Percentiles rank a stretch among this genome's conserved stretches.
These are phyloP conservation scores for Colletotrichum cordylinicola DNA, from an alignment of 2,329 filamentous ascomycete species.

Conservation along the genomic window DNA sequence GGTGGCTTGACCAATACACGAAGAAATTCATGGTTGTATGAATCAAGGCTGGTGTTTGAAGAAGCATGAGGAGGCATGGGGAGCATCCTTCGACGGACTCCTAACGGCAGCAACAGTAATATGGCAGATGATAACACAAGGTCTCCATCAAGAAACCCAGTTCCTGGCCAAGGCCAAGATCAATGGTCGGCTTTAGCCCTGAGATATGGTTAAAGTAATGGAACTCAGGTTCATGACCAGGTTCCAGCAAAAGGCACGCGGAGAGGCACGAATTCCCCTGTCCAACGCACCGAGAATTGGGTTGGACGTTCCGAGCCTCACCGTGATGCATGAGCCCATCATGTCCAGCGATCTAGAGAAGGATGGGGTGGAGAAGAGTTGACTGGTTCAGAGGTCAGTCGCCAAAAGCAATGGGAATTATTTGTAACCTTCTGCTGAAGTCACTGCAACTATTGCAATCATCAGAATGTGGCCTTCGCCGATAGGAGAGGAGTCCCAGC, in stretches of 20 bases:
- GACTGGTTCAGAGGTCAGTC: neutral
- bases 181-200: neutral
- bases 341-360: neutral
- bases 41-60: neutral
- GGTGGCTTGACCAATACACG: neutral
- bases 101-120: neutral
- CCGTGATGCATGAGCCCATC: neutral
- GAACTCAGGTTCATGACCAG: neutral
- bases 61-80: neutral
- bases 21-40: neutral
- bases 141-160: too few relatives aligned
- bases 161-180: neutral
- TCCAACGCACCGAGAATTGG: neutral
- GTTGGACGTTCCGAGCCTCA: neutral
- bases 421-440: neutral
- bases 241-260: neutral
- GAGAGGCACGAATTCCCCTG: neutral
- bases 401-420: neutral
- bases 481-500: neutral
- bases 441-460: neutral
- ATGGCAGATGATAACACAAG: too few relatives aligned
- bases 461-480: neutral
- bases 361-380: neutral
- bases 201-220: neutral
- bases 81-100: neutral